phyloP scores from a whole-genome alignment of 495 filamentous ascomycete genomes.

The Podospora conica region DNA sequence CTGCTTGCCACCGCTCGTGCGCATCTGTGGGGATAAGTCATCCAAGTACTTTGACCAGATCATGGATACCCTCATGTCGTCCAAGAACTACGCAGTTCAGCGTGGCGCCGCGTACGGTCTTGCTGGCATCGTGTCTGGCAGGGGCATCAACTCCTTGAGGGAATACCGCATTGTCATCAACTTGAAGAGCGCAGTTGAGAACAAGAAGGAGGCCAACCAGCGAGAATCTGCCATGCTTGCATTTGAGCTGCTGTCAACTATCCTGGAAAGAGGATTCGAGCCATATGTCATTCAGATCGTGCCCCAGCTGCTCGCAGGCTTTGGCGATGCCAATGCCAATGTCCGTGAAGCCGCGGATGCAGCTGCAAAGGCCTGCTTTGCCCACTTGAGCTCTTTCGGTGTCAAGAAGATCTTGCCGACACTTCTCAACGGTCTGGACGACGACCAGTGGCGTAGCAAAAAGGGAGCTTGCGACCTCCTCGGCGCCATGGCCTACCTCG shows the following conservation, averaged over 20 bases:
- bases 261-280: constrained; percentile 85
- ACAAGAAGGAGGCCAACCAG: constrained; percentile 85
- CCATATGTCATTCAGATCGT: constrained; percentile 95
- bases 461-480: constrained; percentile 95
- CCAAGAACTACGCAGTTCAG: constrained; percentile 83
- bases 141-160: constrained; percentile 72
- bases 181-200: constrained; percentile 71
- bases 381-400: constrained; percentile 86
- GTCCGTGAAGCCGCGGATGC: constrained; percentile 90
- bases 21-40: constrained; percentile 66
- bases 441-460: constrained; percentile 95
- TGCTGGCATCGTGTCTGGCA: constrained; percentile 80
- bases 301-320: constrained; percentile 79
- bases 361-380: constrained; percentile 89
- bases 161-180: constrained; percentile 81
- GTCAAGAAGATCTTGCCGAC: constrained; percentile 92
- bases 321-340: constrained; percentile 81
- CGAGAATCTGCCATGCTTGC: constrained; percentile 85
- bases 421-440: constrained; percentile 86
- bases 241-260: constrained; percentile 78
- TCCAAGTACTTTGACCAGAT: constrained; percentile 74
- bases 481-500: constrained; percentile 96
- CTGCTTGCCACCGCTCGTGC: constrained; percentile 84
- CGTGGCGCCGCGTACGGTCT: constrained; percentile 93
- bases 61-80: constrained; percentile 69